Evolutionary conservation across 805 yeast genomes (phyloP).

Genomic region (Candida easanensis): DNA sequence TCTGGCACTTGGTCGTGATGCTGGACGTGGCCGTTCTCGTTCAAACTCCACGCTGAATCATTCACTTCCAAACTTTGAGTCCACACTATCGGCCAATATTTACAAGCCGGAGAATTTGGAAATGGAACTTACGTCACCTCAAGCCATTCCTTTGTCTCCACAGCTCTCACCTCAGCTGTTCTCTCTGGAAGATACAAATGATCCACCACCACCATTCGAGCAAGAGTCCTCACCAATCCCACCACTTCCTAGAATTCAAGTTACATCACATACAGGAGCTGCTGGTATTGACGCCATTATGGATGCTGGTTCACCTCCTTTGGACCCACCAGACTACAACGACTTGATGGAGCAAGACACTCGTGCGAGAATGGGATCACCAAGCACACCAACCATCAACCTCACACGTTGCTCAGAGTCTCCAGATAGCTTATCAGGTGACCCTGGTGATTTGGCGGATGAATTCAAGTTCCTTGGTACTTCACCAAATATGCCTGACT

Average conservation of each 20-base stretch:
- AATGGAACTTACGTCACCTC: slow-evolving; percentile 54
- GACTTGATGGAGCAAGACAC: slow-evolving; percentile 25
- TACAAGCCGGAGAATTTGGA: slow-evolving; percentile 53
- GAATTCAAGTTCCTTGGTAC: slow-evolving; percentile 32
- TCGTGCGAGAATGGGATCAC: slow-evolving; percentile 3
- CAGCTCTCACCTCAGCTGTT: slow-evolving; percentile 40
- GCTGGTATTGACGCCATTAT: slow-evolving; percentile 19
- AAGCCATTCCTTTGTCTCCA: slow-evolving; percentile 60
- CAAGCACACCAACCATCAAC: slow-evolving; percentile 10
- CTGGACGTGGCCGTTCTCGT: slow-evolving; percentile 25
- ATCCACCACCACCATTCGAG: slow-evolving; percentile 58
- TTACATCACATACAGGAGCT: not conserved
- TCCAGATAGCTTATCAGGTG: slow-evolving; percentile 9
- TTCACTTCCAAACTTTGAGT: slow-evolving; percentile 23
- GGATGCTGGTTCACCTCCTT: slow-evolving; percentile 25
- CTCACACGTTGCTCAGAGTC: slow-evolving; percentile 18
- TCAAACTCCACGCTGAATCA: slow-evolving; percentile 36
- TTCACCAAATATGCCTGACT: slow-evolving; percentile 32
- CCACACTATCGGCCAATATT: slow-evolving; percentile 43
- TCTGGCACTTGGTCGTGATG: slow-evolving; percentile 20
- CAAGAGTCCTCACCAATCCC: slow-evolving; percentile 16
- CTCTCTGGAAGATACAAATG: slow-evolving; percentile 44
- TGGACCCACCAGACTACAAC: slow-evolving; percentile 35
- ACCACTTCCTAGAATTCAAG: not conserved
- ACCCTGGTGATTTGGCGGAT: slow-evolving; percentile 31